These are phyloP conservation scores for Diaporthe australafricana DNA, from an alignment of 2,329 filamentous ascomycete species.

Conservation along the genomic window DNA sequence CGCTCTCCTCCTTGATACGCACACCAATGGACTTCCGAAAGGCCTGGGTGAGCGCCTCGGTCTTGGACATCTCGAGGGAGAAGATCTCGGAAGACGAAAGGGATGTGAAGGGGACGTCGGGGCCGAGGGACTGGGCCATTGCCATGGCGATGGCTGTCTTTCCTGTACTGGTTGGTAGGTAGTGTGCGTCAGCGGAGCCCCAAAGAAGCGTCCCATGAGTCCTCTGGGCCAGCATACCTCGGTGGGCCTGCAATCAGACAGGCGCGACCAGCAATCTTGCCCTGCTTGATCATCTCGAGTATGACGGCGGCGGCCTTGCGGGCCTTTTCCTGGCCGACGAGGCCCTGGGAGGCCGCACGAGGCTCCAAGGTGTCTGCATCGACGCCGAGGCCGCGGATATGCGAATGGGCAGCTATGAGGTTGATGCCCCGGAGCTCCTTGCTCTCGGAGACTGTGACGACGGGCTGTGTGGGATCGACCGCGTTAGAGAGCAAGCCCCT, in stretches of 20 bases:
- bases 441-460: slow-evolving; percentile 88
- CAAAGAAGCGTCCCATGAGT: background rate
- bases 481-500: background rate
- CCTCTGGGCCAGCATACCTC: slow-evolving; percentile 61
- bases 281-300: slow-evolving; percentile 98
- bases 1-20: slow-evolving; percentile 97
- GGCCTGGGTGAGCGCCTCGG: slow-evolving; percentile 96
- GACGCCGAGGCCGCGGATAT: slow-evolving; percentile 95
- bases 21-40: slow-evolving; percentile 99
- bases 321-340: slow-evolving; percentile 96
- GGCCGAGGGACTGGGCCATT: slow-evolving; percentile 94
- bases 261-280: slow-evolving; percentile 96
- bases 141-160: slow-evolving; percentile 99
- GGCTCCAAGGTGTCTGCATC: slow-evolving; percentile 92
- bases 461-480: slow-evolving; percentile 54
- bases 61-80: slow-evolving; percentile 99
- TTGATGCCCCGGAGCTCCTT: slow-evolving; percentile 97
- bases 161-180: slow-evolving; percentile 74
- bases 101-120: slow-evolving; percentile 96
- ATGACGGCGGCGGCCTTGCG: slow-evolving; percentile 97
- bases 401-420: slow-evolving; percentile 97
- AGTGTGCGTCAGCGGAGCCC: slow-evolving; percentile 13
- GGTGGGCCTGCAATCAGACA: slow-evolving; percentile 95
- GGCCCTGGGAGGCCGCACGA: slow-evolving; percentile 84
- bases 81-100: slow-evolving; percentile 97